Evolutionary conservation across 73 alveolate genomes (phyloP).

Genomic region (Paramecium caudatum): DNA sequence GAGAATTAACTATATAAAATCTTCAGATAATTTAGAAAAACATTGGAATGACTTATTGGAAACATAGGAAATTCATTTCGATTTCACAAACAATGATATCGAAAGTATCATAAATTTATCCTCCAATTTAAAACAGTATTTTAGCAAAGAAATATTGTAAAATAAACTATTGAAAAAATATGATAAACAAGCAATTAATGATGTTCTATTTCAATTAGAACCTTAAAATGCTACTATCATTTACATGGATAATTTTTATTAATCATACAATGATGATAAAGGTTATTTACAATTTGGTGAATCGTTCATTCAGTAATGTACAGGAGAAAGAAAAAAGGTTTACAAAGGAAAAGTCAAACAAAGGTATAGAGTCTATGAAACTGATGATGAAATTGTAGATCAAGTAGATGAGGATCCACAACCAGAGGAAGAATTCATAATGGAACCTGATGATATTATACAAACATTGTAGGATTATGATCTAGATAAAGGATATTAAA

Average conservation of each 20-base stretch:
- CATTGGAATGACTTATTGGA: not conserved
- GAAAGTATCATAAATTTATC: not conserved
- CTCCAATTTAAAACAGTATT: not conserved
- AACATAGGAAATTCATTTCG: not conserved
- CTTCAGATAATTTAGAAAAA: conserved; percentile 17
- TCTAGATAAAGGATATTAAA: not conserved
- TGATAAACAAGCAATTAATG: not conserved
- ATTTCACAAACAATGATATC: not conserved
- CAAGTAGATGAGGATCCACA: not conserved
- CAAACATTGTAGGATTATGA: conserved; percentile 47
- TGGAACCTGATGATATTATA: conserved; percentile 12
- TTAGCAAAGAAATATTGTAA: conserved; percentile 39
- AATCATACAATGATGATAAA: not conserved
- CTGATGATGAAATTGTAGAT: not conserved
- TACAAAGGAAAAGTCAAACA: conserved; percentile 20
- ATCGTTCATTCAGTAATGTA: not conserved
- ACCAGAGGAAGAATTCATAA: conserved; percentile 7
- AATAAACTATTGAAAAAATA: not conserved
- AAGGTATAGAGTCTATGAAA: conserved; percentile 2
- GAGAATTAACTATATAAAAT: conserved; percentile 25
- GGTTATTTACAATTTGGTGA: not conserved
- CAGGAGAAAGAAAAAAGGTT: conserved; percentile 17
- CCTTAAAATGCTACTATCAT: conserved; percentile 16
- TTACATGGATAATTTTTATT: conserved; percentile 34
- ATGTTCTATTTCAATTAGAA: not conserved